Conservation (phyloP, 1,139 yeast genomes). For the Hyphopichia pseudoburtonii region DNA sequence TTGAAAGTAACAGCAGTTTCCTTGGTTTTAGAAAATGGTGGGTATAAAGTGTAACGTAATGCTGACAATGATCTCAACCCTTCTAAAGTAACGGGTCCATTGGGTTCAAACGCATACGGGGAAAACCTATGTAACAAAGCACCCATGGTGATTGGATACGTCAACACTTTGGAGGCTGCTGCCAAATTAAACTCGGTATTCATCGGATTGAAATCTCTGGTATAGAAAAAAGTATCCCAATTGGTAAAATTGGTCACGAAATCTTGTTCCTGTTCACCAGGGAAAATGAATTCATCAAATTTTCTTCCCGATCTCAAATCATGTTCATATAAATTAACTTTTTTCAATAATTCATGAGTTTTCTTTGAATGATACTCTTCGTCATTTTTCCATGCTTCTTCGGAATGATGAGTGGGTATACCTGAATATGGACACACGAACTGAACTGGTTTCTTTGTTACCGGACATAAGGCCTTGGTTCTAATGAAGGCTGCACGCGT, state of each 20-base stretch:
- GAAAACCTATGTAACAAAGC: slow-evolving; percentile 80
- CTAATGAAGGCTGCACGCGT: slow-evolving; percentile 89
- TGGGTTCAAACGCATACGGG: slow-evolving; percentile 77
- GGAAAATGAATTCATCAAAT: slow-evolving; percentile 94
- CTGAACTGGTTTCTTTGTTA: slow-evolving; percentile 74
- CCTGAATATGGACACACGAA: slow-evolving; percentile 93
- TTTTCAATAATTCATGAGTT: slow-evolving; percentile 70
- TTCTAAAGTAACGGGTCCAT: slow-evolving; percentile 86
- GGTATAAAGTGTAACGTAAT: slow-evolving; percentile 82
- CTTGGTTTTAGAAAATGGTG: slow-evolving; percentile 57
- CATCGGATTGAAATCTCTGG: slow-evolving; percentile 92
- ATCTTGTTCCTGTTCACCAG: slow-evolving; percentile 76
- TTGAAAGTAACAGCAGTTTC: slow-evolving; percentile 49
- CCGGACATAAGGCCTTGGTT: slow-evolving; percentile 88
- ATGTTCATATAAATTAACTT: slow-evolving; percentile 91
- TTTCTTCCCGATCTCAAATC: slow-evolving; percentile 91
- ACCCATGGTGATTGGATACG: slow-evolving; percentile 90
- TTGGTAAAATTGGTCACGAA: slow-evolving; percentile 72
- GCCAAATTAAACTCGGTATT: slow-evolving; percentile 96
- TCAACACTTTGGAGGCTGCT: slow-evolving; percentile 89
- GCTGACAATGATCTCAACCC: slow-evolving; percentile 94
- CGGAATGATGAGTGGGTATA: slow-evolving; percentile 91
- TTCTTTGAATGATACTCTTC: slow-evolving; percentile 65
- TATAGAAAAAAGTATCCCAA: slow-evolving; percentile 94
- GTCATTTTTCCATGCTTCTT: slow-evolving; percentile 87